phyloP scores from a whole-genome alignment of 2,329 filamentous ascomycete species.

The Hypoxylon sp. region DNA sequence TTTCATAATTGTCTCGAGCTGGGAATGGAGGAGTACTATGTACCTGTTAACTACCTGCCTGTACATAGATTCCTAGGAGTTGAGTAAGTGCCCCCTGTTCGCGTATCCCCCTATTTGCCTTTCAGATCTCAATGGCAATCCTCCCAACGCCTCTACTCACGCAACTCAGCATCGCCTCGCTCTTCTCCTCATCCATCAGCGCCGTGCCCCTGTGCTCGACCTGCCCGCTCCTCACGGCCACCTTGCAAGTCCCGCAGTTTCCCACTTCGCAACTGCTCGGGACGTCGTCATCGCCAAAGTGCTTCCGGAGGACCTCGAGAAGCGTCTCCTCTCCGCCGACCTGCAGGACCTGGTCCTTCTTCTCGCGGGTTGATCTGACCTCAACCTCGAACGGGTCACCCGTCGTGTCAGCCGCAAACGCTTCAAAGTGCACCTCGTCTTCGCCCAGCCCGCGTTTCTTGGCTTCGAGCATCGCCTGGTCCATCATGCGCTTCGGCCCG shows the following conservation, averaged over 20 bases:
- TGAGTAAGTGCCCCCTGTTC: no score
- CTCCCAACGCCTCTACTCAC: slow-evolving; percentile 60
- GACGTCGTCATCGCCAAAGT: slow-evolving; percentile 52
- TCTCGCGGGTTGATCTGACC: slow-evolving; percentile 46
- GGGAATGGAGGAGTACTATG: no score
- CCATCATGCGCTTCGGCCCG: slow-evolving; percentile 65
- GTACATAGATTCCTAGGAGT: no score
- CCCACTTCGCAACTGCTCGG: slow-evolving; percentile 62
- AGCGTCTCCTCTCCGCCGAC: slow-evolving; percentile 59
- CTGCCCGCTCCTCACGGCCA: slow-evolving; percentile 51
- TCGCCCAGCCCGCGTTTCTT: slow-evolving; percentile 53
- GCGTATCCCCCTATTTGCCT: neutral
- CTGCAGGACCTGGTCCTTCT: slow-evolving; percentile 50
- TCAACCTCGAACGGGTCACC: slow-evolving; percentile 68
- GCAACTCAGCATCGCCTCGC: slow-evolving; percentile 56
- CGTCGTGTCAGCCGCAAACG: slow-evolving; percentile 60
- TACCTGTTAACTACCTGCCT: no score
- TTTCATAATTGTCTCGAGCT: no score
- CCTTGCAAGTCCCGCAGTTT: slow-evolving; percentile 62
- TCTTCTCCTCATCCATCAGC: slow-evolving; percentile 55
- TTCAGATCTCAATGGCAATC: slow-evolving; percentile 58
- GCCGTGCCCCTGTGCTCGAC: slow-evolving; percentile 61
- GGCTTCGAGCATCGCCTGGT: slow-evolving; percentile 55
- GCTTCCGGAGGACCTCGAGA: slow-evolving; percentile 55
- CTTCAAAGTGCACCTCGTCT: slow-evolving; percentile 66